These are phyloP conservation scores for Groenewaldozyma sp. DNA, from an alignment of 1,139 yeast species.

Conservation along the genomic window DNA sequence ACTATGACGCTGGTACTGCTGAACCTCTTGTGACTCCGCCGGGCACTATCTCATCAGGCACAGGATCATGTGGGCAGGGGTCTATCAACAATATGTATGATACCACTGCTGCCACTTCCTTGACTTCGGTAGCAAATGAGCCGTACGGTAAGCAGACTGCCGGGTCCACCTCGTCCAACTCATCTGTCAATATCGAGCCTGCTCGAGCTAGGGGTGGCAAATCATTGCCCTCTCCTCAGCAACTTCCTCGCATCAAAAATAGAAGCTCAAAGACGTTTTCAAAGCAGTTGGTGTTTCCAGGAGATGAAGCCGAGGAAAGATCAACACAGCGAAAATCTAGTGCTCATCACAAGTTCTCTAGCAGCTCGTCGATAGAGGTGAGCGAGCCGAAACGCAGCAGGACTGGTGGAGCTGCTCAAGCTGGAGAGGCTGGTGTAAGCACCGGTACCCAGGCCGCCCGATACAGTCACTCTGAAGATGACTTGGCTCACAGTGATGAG, in stretches of 20 bases:
- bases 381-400: constrained; percentile 5
- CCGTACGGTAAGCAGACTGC: no score
- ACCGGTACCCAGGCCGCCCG: no score
- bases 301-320: constrained; percentile 7
- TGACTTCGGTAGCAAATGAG: no score
- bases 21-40: not conserved
- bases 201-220: no score
- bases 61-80: not conserved
- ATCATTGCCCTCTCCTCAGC: constrained; percentile 3
- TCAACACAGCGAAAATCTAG: constrained; percentile 4
- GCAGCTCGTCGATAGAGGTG: constrained; percentile 3
- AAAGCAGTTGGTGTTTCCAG: constrained; percentile 16
- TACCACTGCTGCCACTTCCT: not conserved
- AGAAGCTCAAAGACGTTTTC: constrained; percentile 17
- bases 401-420: constrained; percentile 8
- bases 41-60: not conserved
- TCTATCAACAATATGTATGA: not conserved
- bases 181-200: no score
- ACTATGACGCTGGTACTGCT: not conserved
- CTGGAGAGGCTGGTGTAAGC: constrained; percentile 6
- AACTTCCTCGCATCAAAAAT: constrained; percentile 8
- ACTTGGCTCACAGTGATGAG: constrained; percentile 9
- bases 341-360: constrained; percentile 3
- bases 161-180: no score
- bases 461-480: not conserved